Percentiles rank a stretch among this genome's conserved stretches.
These are phyloP conservation scores for Hsuehochloa calcarea DNA, from an alignment of 176 grass and related monocot species.

Conservation along the genomic window DNA sequence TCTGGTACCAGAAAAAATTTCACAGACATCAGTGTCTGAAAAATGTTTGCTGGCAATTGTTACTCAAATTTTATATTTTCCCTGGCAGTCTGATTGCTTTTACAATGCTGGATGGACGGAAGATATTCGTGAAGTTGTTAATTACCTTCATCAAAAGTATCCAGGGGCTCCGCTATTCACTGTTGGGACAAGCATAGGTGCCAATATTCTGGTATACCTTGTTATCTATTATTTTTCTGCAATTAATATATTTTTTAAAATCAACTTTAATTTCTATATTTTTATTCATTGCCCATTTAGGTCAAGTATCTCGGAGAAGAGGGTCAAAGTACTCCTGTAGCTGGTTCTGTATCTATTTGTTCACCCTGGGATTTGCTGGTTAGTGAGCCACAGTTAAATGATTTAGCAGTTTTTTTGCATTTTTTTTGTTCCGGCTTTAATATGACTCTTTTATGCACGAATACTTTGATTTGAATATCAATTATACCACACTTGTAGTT, in stretches of 20 bases:
- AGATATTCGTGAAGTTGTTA: slow-evolving; percentile 85
- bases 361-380: slow-evolving; percentile 98
- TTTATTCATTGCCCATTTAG: slow-evolving; percentile 38
- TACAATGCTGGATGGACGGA: slow-evolving; percentile 99
- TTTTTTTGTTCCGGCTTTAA: not conserved
- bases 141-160: slow-evolving; percentile 80
- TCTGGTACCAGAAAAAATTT: not conserved
- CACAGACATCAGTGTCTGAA: not conserved
- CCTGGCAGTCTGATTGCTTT: slow-evolving; percentile 80
- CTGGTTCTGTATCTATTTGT: slow-evolving; percentile 85
- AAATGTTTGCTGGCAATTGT: not conserved
- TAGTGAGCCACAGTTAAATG: slow-evolving; percentile 17
- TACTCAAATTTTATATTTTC: slow-evolving; percentile 13
- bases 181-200: slow-evolving; percentile 93
- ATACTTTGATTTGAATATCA: slow-evolving; percentile 1
- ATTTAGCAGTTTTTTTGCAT: not conserved
- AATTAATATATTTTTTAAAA: not conserved
- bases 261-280: not conserved
- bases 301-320: slow-evolving; percentile 99
- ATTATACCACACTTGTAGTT: not conserved
- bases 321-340: slow-evolving; percentile 83
- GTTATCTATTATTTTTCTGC: not conserved
- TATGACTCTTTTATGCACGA: not conserved
- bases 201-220: slow-evolving; percentile 81
- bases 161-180: slow-evolving; percentile 74